These are phyloP conservation scores for Globisporangium orthogonon DNA, from an alignment of 352 stramenopile species.

Conservation along the genomic window DNA sequence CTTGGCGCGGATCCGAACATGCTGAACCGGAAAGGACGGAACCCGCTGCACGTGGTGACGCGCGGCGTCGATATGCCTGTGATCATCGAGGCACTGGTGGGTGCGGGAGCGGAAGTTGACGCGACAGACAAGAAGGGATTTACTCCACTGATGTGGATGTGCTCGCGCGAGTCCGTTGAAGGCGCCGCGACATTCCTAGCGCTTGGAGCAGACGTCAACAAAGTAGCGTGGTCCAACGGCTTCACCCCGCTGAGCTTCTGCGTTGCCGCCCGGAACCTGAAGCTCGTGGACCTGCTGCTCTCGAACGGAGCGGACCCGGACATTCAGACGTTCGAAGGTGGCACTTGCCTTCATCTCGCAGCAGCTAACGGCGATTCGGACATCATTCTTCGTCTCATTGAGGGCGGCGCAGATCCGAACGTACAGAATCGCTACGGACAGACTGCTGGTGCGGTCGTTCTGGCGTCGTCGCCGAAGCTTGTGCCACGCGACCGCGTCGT, in stretches of 20 bases:
- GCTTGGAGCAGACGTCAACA: conserved; percentile 56
- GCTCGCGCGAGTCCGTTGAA: conserved; percentile 48
- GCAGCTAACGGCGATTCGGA: conserved; percentile 28
- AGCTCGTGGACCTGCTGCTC: conserved; percentile 64
- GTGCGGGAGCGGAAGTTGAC: conserved; percentile 51
- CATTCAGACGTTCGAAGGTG: conserved; percentile 42
- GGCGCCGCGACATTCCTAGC: conserved; percentile 60
- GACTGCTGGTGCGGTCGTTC: conserved; percentile 44
- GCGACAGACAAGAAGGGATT: conserved; percentile 51
- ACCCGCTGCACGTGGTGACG: conserved; percentile 61
- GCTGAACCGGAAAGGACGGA: conserved; percentile 48
- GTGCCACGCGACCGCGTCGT: conserved; percentile 19
- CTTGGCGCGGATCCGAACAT: conserved; percentile 47
- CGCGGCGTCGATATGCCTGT: conserved; percentile 43
- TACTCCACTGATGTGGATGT: conserved; percentile 83
- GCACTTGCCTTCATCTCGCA: conserved; percentile 72
- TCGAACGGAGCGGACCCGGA: conserved; percentile 69
- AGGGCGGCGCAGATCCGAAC: conserved; percentile 52
- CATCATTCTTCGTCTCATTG: conserved; percentile 50
- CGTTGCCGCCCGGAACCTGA: conserved; percentile 25
- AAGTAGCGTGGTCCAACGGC: conserved; percentile 69
- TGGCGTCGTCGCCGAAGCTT: conserved; percentile 22
- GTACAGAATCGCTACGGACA: conserved; percentile 66
- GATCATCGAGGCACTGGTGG: conserved; percentile 60
- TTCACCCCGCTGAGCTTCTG: conserved; percentile 66